Conservation (phyloP, 495 filamentous ascomycete genomes). For the Evernia prunastri region DNA sequence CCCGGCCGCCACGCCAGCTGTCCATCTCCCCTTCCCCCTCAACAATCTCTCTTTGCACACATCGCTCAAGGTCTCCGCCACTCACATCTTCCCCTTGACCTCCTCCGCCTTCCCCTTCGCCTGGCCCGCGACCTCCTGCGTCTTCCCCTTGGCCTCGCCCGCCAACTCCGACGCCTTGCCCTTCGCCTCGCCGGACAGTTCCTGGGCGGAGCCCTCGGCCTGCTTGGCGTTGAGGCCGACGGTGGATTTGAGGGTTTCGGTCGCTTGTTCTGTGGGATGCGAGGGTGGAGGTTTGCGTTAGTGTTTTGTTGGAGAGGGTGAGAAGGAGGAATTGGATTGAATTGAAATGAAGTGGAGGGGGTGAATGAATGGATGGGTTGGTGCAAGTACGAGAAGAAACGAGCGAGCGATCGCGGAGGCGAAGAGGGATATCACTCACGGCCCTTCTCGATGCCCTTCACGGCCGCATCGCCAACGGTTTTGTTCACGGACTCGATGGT, state of each 20-base stretch:
- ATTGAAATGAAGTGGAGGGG: no score
- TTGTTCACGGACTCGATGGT: conserved; percentile 51
- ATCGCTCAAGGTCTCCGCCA: no score
- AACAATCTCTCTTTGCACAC: no score
- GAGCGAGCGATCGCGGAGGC: no score
- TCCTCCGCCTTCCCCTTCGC: conserved; percentile 28
- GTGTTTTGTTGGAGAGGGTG: neutral
- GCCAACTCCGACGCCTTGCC: conserved; percentile 32
- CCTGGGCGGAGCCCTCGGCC: conserved; percentile 31
- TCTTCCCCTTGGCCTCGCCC: conserved; percentile 37
- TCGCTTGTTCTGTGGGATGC: conserved; percentile 39
- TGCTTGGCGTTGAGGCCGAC: conserved; percentile 33
- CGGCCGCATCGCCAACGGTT: conserved; percentile 46
- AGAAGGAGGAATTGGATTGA: conserved; percentile 15
- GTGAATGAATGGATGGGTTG: no score
- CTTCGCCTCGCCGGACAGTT: conserved; percentile 39
- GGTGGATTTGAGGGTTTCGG: conserved; percentile 37
- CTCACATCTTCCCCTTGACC: conserved; percentile 32
- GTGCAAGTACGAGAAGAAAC: no score
- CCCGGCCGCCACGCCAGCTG: no score
- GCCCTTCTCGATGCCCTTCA: conserved; percentile 57
- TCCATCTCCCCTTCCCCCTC: neutral
- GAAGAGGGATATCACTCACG: no score
- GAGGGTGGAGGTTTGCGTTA: neutral
- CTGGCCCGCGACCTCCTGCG: conserved; percentile 29